A percentile compares a stretch with the other conserved stretches of the same genome.
phyloP scores from a whole-genome alignment of 78 protist genomes.

The Polysphondylium violaceum region DNA sequence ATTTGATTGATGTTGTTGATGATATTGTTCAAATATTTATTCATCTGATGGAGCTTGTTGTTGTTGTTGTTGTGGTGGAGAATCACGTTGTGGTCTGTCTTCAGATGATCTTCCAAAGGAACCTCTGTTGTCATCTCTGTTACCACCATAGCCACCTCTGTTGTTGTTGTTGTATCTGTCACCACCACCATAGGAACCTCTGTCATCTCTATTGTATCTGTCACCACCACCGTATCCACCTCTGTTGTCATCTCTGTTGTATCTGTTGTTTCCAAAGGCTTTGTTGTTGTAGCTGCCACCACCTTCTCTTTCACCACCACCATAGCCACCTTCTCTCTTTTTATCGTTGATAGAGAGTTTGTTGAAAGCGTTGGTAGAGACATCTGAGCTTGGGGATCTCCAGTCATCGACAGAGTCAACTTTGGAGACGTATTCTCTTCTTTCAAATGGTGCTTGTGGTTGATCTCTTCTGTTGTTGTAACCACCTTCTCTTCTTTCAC shows the following conservation, averaged over 20 bases:
- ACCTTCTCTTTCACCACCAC: not conserved
- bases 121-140: no score
- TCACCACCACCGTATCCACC: constrained; percentile 8
- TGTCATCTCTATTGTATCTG: constrained; percentile 11
- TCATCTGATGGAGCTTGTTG: no score
- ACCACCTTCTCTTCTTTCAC: constrained; percentile 13
- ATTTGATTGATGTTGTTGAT: no score
- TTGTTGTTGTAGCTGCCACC: no score
- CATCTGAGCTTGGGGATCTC: constrained; percentile 43
- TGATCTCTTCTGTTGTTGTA: not conserved
- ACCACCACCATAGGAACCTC: not conserved
- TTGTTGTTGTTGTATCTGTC: constrained; percentile 34
- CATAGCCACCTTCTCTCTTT: constrained; percentile 12
- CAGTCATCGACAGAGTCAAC: constrained; percentile 53
- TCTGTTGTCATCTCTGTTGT: not conserved
- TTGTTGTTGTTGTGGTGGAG: no score
- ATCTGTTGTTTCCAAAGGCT: not conserved
- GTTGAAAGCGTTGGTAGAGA: constrained; percentile 46
- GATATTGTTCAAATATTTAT: no score
- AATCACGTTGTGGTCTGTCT: no score
- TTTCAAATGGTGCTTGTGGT: constrained; percentile 8
- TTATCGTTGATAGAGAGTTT: constrained; percentile 3
- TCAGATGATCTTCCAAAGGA: no score
- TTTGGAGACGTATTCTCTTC: constrained; percentile 25
- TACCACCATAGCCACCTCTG: constrained; percentile 44